Evolutionary conservation across 495 filamentous ascomycete genomes (phyloP), one percentile per base, ranked within the genome.

Genomic region (Penicillium atrosanguineum): DNA sequence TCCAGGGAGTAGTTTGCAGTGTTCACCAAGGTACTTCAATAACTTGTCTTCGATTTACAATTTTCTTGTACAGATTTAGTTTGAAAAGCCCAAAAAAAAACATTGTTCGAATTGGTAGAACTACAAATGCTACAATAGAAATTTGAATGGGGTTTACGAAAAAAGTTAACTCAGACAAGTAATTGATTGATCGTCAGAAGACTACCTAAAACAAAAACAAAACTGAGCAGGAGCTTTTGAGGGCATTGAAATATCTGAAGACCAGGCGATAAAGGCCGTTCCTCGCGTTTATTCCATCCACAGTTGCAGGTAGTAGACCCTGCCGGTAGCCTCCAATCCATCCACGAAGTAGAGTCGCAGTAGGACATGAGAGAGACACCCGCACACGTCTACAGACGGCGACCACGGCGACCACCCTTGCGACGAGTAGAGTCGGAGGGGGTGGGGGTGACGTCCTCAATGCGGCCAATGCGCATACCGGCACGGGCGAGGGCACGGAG

Each of bases 371-470:
- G 50, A 58, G 25, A 60, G 48, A 60, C 25, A 57, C 56, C 55
- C 55, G 67, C 71, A 75, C 55, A 69, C 63, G 69, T 73, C 86
- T 81, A 97, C 74, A 99, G 86, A 93, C 94, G 92, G 78, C 94
- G 94, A 96, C 94, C 94, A 88, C 94, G 92, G 77, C 94, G 90
- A 95, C 94, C 94, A 79, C 94, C 94, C 87, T 99, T 99, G 76
- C 93, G 88, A 76, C 94, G 89, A 63, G 94, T 99, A 75, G 88
- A 93, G 80, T 99, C 94, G 73, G 94, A 97, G 60, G 94, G 94
- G 34, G 94, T 97, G 58, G 94, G 94, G 61, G 94, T 99, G 54
- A 99, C 94, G 76, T 99, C 94, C 87, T 99, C 94, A 68, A 99
- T 99, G 67, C 94, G 86, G 69, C 94, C 94, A 71, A 99, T 99